These are phyloP conservation scores for Oryza glumipatula DNA, from an alignment of 176 grass and related monocot species.

Conservation along the genomic window DNA sequence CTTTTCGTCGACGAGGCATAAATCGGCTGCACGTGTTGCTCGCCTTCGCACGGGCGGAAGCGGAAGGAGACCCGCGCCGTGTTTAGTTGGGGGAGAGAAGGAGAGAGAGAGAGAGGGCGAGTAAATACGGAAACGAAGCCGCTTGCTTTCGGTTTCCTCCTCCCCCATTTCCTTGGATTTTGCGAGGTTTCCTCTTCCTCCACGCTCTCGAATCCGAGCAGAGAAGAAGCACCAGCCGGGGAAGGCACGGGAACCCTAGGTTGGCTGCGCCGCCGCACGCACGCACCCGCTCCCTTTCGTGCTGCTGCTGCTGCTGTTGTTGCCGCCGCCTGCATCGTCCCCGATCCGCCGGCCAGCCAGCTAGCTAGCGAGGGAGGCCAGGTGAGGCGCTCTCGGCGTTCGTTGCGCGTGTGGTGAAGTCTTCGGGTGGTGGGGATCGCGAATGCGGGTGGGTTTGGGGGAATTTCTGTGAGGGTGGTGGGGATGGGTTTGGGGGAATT, in stretches of 20 bases:
- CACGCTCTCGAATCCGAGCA: constrained; percentile 27
- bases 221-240: neutral
- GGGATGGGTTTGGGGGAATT: neutral
- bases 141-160: constrained; percentile 16
- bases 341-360: neutral
- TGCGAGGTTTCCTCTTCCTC: constrained; percentile 14
- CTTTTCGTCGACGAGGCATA: neutral
- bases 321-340: neutral
- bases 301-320: neutral
- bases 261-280: neutral
- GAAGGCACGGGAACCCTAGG: constrained; percentile 5
- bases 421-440: neutral
- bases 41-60: constrained; percentile 6
- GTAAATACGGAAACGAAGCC: constrained; percentile 38
- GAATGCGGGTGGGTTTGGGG: constrained; percentile 28
- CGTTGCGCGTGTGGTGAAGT: neutral
- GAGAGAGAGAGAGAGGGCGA: neutral
- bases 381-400: neutral
- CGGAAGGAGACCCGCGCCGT: neutral
- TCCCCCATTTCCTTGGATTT: constrained; percentile 31
- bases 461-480: neutral
- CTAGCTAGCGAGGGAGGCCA: neutral
- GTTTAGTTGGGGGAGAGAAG: neutral
- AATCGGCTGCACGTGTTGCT: constrained; percentile 29
- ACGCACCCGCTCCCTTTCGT: neutral